phyloP scores from a whole-genome alignment of 2,329 filamentous ascomycete genomes.

The Eutypella sp. region DNA sequence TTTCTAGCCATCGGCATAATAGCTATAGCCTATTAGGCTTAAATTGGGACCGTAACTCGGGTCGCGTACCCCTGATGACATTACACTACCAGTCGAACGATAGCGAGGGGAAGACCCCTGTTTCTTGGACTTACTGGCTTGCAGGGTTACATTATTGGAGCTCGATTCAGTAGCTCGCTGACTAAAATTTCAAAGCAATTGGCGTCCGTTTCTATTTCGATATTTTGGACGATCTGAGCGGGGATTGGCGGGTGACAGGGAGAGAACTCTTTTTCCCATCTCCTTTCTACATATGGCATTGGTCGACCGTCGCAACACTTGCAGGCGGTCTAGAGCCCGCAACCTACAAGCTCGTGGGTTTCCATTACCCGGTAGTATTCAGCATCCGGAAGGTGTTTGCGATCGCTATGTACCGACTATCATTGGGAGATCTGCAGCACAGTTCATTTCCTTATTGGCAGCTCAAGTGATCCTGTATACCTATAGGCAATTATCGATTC shows the following conservation, averaged over 20 bases:
- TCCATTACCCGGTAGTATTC: neutral
- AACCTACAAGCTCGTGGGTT: too few species aligned
- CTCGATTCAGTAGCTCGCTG: neutral
- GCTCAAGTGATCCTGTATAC: neutral
- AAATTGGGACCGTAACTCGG: neutral
- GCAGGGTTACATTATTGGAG: neutral
- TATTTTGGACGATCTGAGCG: neutral
- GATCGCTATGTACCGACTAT: neutral
- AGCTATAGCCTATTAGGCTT: neutral
- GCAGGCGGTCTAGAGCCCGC: neutral
- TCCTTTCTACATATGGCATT: neutral
- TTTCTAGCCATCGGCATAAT: neutral
- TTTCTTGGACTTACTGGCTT: neutral
- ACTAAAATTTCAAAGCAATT: neutral
- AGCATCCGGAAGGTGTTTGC: neutral
- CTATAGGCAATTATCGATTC: neutral
- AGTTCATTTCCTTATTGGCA: too few species aligned
- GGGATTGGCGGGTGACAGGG: neutral
- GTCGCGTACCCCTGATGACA: neutral
- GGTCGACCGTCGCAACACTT: neutral
- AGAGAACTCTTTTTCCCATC: neutral
- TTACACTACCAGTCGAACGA: neutral
- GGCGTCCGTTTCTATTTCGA: neutral
- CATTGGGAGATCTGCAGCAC: too few species aligned
- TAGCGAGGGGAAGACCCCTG: neutral